Conservation (phyloP, 306 rosid genomes). For the Ammopiptanthus mongolicus region DNA sequence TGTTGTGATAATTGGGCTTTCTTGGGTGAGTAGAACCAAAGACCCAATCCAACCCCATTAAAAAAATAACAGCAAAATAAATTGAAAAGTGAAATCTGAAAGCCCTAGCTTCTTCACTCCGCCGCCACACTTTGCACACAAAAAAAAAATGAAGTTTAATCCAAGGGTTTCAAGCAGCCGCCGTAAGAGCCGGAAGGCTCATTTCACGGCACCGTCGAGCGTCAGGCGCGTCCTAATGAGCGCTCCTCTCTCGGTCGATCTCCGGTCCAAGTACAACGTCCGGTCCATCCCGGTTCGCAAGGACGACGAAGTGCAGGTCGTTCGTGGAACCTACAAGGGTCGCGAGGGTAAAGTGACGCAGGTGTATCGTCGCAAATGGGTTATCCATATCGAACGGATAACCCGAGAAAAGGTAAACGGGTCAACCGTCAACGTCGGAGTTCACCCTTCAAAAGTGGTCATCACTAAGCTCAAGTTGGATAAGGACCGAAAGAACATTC, state of each 20-base stretch:
- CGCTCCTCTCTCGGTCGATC: slow-evolving; percentile 58
- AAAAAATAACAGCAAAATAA: no score
- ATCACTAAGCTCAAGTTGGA: slow-evolving; percentile 64
- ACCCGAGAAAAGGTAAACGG: slow-evolving; percentile 79
- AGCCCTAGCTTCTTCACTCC: no score
- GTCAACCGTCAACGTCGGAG: slow-evolving; percentile 64
- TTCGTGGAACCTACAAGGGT: slow-evolving; percentile 65
- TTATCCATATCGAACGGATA: slow-evolving; percentile 64
- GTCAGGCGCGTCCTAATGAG: slow-evolving; percentile 63
- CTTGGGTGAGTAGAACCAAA: background rate
- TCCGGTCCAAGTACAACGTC: slow-evolving; percentile 64
- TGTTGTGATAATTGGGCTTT: no score
- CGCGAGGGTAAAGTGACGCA: slow-evolving; percentile 72
- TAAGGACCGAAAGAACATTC: slow-evolving; percentile 64
- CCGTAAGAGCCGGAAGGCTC: slow-evolving; percentile 68
- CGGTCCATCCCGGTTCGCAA: slow-evolving; percentile 71
- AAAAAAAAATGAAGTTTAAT: slow-evolving; percentile 39
- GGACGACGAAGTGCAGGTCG: slow-evolving; percentile 68
- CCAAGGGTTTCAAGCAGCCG: slow-evolving; percentile 64
- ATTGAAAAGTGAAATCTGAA: no score
- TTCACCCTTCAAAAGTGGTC: slow-evolving; percentile 60
- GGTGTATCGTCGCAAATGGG: slow-evolving; percentile 73
- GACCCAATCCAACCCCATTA: background rate
- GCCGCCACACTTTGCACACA: no score
- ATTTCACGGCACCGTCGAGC: slow-evolving; percentile 71